Percentiles rank a stretch among this genome's conserved stretches.
These are phyloP conservation scores for Didymella keratinophila DNA, from an alignment of 2,329 filamentous ascomycete species.

Conservation along the genomic window DNA sequence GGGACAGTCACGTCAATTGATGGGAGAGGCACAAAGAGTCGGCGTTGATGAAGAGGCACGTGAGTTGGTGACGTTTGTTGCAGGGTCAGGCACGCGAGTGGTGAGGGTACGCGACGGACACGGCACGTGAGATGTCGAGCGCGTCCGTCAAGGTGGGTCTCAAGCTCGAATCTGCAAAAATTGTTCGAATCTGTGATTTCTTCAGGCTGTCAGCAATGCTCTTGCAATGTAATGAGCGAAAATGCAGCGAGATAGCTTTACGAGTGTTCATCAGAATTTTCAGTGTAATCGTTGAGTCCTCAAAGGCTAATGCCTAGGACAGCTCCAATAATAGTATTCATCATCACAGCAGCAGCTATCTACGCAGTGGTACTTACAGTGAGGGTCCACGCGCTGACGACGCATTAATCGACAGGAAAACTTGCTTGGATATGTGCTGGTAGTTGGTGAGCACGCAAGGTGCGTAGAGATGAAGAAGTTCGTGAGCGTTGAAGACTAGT, in stretches of 20 bases:
- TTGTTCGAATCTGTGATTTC: background rate
- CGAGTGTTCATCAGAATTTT: slow-evolving; percentile 52
- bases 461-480: background rate
- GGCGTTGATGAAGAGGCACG: background rate
- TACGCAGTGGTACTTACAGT: slow-evolving; percentile 27
- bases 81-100: slow-evolving; percentile 1
- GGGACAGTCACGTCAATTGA: background rate
- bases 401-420: slow-evolving; percentile 15
- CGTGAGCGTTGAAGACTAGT: slow-evolving; percentile 1
- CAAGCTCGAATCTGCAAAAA: slow-evolving; percentile 12
- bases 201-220: slow-evolving; percentile 32
- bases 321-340: slow-evolving; percentile 78
- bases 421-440: no score
- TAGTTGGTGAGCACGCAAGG: background rate
- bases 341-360: slow-evolving; percentile 53
- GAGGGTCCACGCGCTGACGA: slow-evolving; percentile 8
- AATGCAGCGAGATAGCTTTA: slow-evolving; percentile 15
- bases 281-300: slow-evolving; percentile 59
- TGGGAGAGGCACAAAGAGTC: background rate
- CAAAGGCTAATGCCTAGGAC: slow-evolving; percentile 64
- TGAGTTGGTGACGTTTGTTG: slow-evolving; percentile 1
- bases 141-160: slow-evolving; percentile 4
- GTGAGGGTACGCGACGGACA: slow-evolving; percentile 5
- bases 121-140: slow-evolving; percentile 3
- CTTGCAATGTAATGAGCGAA: slow-evolving; percentile 8